These are phyloP conservation scores for Hexamita inflata DNA, from an alignment of 208 protist genomes.

Conservation along the genomic window DNA sequence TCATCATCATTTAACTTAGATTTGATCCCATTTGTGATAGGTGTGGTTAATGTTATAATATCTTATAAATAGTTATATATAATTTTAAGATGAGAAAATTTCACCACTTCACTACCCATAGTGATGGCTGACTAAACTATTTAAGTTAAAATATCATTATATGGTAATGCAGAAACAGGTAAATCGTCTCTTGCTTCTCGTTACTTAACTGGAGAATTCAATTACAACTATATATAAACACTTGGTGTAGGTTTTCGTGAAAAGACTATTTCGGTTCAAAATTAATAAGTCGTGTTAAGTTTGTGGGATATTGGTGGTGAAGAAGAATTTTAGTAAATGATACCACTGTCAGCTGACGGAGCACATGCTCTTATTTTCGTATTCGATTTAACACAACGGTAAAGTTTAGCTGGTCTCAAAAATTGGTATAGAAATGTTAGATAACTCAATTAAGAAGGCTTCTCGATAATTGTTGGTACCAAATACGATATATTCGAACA, in stretches of 20 bases:
- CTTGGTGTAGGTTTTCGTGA: conserved; percentile 19
- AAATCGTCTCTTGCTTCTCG: conserved; percentile 1
- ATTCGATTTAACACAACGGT: not conserved
- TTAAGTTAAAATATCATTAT: conserved; percentile 10
- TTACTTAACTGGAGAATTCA: conserved; percentile 16
- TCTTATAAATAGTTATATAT: too few species aligned
- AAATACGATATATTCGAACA: conserved; percentile 7
- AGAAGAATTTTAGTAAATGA: conserved; percentile 8
- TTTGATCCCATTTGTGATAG: too few species aligned
- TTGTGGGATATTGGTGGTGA: conserved; percentile 24
- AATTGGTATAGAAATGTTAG: conserved; percentile 2
- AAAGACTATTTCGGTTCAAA: not conserved
- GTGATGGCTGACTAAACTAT: too few species aligned
- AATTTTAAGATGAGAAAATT: too few species aligned
- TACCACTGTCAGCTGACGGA: conserved; percentile 7
- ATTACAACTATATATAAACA: conserved; percentile 20
- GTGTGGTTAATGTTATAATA: too few species aligned
- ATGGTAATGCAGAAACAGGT: conserved; percentile 15
- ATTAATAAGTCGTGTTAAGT: not conserved
- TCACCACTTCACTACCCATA: too few species aligned
- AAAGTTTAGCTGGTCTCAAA: conserved; percentile 8
- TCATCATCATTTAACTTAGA: too few species aligned
- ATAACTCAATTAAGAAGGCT: not conserved
- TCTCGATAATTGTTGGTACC: not conserved
- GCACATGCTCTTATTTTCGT: not conserved